Evolutionary conservation across 495 filamentous ascomycete genomes (phyloP).

Genomic region (Aspergillus nidulans): DNA sequence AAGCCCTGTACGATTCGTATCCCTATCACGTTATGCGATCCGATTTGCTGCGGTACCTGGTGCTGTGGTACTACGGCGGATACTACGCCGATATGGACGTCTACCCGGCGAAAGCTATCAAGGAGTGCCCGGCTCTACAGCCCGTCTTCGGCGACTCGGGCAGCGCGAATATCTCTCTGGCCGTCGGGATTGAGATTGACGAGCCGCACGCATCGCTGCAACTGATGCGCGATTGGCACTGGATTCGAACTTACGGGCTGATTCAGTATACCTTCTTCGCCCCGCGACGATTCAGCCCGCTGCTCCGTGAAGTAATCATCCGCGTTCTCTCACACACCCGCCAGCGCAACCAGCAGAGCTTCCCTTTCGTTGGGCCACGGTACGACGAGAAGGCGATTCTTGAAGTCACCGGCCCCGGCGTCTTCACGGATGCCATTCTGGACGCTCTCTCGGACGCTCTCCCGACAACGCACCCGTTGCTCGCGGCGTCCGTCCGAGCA

Average conservation of each 20-base stretch:
- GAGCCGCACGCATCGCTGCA: conserved; percentile 34
- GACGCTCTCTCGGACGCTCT: conserved; percentile 34
- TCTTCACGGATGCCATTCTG: conserved; percentile 40
- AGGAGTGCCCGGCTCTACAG: conserved; percentile 26
- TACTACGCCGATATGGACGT: conserved; percentile 50
- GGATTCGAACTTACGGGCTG: conserved; percentile 36
- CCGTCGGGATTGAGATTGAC: conserved; percentile 39
- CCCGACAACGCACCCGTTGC: conserved; percentile 25
- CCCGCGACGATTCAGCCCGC: conserved; percentile 36
- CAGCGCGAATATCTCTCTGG: conserved; percentile 30
- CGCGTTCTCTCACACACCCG: conserved; percentile 35
- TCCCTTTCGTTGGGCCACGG: conserved; percentile 11
- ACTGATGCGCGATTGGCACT: conserved; percentile 37
- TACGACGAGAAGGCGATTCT: conserved; percentile 31
- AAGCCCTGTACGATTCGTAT: conserved; percentile 28
- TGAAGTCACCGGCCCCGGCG: conserved; percentile 36
- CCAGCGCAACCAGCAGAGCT: conserved; percentile 13
- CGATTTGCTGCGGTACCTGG: conserved; percentile 47
- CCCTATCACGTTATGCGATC: conserved; percentile 37
- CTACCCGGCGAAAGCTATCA: conserved; percentile 28
- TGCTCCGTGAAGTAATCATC: conserved; percentile 33
- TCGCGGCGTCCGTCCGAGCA: conserved; percentile 23
- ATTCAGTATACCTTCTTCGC: conserved; percentile 42
- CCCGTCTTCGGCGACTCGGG: conserved; percentile 15
- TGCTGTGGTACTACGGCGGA: conserved; percentile 46